Evolutionary conservation across 2,329 filamentous ascomycete species (phyloP).

Genomic region (Cadophora malorum): DNA sequence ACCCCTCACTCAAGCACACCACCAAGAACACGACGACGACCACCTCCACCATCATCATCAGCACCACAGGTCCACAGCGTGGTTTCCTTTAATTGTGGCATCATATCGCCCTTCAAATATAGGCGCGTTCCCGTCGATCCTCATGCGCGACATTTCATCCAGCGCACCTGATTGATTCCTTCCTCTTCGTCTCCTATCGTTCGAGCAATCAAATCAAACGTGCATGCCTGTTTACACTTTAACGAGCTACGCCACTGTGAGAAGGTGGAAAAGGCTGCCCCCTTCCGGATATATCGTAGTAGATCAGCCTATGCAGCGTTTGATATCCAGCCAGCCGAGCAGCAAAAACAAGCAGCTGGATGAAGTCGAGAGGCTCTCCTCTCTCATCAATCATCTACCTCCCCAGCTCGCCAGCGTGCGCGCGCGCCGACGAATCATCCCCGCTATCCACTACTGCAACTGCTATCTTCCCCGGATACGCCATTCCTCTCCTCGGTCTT

Average conservation of each 20-base stretch:
- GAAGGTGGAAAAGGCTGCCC: conserved; percentile 27
- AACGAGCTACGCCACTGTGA: conserved; percentile 31
- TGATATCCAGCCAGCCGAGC: background rate
- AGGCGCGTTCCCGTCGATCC: conserved; percentile 19
- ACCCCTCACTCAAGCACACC: conserved; percentile 8
- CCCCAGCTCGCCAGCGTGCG: background rate
- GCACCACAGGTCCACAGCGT: conserved; percentile 17
- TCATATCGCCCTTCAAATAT: conserved; percentile 23
- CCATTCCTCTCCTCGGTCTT: background rate
- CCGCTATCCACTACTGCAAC: conserved; percentile 6
- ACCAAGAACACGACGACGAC: background rate
- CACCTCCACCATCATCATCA: background rate
- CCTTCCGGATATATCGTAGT: conserved; percentile 27
- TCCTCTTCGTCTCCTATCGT: conserved; percentile 9
- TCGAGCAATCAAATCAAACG: conserved; percentile 10
- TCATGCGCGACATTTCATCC: conserved; percentile 30
- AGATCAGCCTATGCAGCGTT: conserved; percentile 32
- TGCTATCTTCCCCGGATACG: conserved; percentile 12
- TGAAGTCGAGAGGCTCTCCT: background rate
- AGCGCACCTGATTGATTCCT: conserved; percentile 23
- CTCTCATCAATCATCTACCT: background rate
- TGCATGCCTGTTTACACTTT: conserved; percentile 23
- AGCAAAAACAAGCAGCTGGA: background rate
- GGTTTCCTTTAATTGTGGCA: conserved; percentile 21
- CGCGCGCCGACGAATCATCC: background rate